These are phyloP conservation scores for Aspergillus sp. DNA, from an alignment of 2,329 filamentous ascomycete species.

Conservation along the genomic window DNA sequence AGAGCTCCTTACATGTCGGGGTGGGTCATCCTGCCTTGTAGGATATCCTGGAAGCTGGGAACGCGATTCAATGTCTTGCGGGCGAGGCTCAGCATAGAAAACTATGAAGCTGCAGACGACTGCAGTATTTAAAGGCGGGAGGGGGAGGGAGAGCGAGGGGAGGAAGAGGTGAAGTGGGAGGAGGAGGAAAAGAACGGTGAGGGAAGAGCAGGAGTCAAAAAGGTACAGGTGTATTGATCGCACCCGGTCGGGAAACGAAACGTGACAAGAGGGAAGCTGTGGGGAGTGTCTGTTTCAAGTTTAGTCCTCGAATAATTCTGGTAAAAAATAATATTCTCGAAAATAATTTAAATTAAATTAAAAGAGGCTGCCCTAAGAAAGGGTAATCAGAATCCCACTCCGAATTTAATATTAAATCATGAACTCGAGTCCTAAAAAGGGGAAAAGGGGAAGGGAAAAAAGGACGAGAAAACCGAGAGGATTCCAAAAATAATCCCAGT, in stretches of 20 bases:
- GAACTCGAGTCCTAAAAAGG: slow-evolving; percentile 15
- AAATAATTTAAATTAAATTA: no score
- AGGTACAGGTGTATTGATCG: slow-evolving; percentile 26
- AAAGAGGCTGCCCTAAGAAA: no score
- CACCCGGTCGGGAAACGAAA: slow-evolving; percentile 15
- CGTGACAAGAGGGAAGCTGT: slow-evolving; percentile 24
- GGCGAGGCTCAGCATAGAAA: slow-evolving; percentile 45
- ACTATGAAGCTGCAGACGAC: slow-evolving; percentile 29
- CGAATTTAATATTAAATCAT: slow-evolving; percentile 5
- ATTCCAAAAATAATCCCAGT: neutral
- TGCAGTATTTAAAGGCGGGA: slow-evolving; percentile 26
- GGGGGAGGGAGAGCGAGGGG: slow-evolving; percentile 19
- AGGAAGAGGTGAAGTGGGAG: slow-evolving; percentile 19
- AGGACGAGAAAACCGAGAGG: neutral
- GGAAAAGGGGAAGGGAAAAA: slow-evolving; percentile 14
- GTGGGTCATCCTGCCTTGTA: slow-evolving; percentile 48
- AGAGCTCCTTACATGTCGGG: slow-evolving; percentile 42
- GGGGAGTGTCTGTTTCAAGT: slow-evolving; percentile 37
- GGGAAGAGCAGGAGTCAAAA: slow-evolving; percentile 23
- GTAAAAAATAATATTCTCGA: no score
- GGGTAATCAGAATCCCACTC: no score
- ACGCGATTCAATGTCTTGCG: slow-evolving; percentile 44
- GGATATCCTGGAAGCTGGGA: slow-evolving; percentile 46
- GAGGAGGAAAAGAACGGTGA: slow-evolving; percentile 20
- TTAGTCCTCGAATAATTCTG: slow-evolving; percentile 18